Base-by-base conservation (phyloP, 306 rosid genomes). In the Casuarina equisetifolia region DNA sequence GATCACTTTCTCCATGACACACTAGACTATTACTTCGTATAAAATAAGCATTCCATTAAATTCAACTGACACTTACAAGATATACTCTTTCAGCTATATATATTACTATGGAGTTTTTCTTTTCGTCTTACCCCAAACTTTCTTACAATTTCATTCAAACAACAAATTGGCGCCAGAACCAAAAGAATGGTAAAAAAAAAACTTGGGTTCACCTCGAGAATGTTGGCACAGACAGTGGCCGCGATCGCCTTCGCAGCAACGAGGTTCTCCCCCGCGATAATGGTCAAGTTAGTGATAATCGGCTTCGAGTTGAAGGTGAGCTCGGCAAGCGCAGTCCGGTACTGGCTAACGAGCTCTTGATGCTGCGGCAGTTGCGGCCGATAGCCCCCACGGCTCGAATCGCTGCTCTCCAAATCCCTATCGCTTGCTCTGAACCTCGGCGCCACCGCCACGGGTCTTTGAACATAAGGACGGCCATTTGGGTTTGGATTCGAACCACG, bases 141-240 rank as follows among this genome's bases (percentile, higher is more conserved):
- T 54, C 59, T 68, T 89, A 89, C 92, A 90, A 78, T 75, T 62
- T 81, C 86, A 81, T 61, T 76, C 81, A 76, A 84, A 73, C 66
- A 82, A 78, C 15, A 74, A 81, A 80, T 80, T 75, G 83, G 82
- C 70, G 74, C 78, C 83, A 82, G 20, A 85, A 67, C 80, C 46
- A 62, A 70, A 72, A 49, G 81, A 80, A 72, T 45, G 13, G 81
- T 85, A 84, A 72, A 78, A 25, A 78, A 25, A 75, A 84, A 85
- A 86, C 86, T 89, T 72, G 76, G 80, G 86, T 88, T 96, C 98
- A 96, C 99, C 99, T 96, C 99, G 44, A 96, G 45, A 82, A 96
- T 93, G 84, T 96, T 87, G 78, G 78, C 63, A 82, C 96, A 96
- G 74, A 96, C 84, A 16, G 93, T 84, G 4, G 85, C 84, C 3